These are phyloP conservation scores for Scleroderma bovista DNA, from an alignment of 768 basidiomycete genomes.

Conservation along the genomic window DNA sequence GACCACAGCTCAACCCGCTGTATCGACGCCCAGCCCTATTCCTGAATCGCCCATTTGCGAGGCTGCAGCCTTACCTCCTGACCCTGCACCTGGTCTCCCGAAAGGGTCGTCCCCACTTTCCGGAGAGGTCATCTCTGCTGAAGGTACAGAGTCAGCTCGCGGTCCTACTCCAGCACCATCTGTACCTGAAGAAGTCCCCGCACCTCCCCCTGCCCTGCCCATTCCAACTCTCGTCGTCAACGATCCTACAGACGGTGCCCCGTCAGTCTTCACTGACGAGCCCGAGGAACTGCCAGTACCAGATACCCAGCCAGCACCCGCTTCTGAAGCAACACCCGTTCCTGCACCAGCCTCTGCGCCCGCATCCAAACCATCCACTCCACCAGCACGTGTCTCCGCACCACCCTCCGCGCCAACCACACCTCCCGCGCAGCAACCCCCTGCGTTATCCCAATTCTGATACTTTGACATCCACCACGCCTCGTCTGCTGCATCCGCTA, in stretches of 20 bases:
- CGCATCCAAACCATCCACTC: no score
- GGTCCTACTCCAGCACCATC: slow-evolving; percentile 13
- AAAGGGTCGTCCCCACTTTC: slow-evolving; percentile 42
- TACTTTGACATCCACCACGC: slow-evolving; percentile 27
- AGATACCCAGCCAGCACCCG: slow-evolving; percentile 3
- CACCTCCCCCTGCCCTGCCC: slow-evolving; percentile 8
- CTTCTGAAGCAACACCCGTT: slow-evolving; percentile 10
- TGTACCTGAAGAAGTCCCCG: slow-evolving; percentile 13
- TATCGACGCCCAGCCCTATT: slow-evolving; percentile 54
- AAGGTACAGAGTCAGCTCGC: slow-evolving; percentile 11
- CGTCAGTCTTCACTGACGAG: slow-evolving; percentile 46
- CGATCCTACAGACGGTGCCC: slow-evolving; percentile 25
- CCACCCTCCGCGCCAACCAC: slow-evolving; percentile 9
- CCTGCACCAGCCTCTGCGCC: slow-evolving; percentile 11
- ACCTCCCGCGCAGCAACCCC: slow-evolving; percentile 7
- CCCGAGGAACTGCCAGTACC: slow-evolving; percentile 31
- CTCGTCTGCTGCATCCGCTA: slow-evolving; percentile 13
- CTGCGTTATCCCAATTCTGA: neutral
- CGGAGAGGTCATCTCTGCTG: slow-evolving; percentile 22
- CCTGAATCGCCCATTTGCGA: slow-evolving; percentile 64
- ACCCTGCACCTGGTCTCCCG: slow-evolving; percentile 16
- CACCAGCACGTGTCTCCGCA: slow-evolving; percentile 14
- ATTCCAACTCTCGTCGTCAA: slow-evolving; percentile 7
- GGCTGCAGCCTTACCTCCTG: slow-evolving; percentile 36
- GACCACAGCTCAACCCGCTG: slow-evolving; percentile 24